Evolutionary conservation across 306 rosid species (phyloP), one percentile per base, ranked within the genome.

Genomic region (Elaeagnus macrophylla): DNA sequence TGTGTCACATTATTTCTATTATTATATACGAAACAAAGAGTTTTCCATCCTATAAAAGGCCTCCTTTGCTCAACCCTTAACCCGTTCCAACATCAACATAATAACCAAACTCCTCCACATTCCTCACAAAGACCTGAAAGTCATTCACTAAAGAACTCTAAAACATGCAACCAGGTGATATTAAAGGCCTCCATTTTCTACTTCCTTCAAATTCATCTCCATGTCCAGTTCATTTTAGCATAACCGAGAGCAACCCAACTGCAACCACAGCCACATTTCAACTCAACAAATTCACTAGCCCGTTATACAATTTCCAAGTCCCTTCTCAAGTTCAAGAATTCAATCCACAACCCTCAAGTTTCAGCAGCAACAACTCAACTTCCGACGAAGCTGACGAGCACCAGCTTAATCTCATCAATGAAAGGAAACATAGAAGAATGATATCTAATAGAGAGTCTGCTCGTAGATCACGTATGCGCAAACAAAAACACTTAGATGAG

Each of bases 381-480:
- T 86, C 95, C 39, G 93, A 86, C 39, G 96, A 87, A 56, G 94
- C 95, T 1, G 96, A 91, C 5, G 96, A 84, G 53, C 93, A 80
- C 6, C 82, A 89, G 12, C 69, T 60, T 6, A 57, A 80, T 13
- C 86, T 85, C 60, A 82, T 77, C 71, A 77, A 71, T 7, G 99
- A 91, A 74, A 79, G 99, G 64, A 91, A 83, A 42, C 93, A 84
- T 32, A 64, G 99, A 37, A 67, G 99, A 71, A 91, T 84, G 96
- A 82, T 91, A 75, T 91, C 99, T 0, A 91, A 91, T 62, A 57
- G 99, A n/a, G 99, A 91, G 37, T 91, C 99, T 0, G 99, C 99
- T 0, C 85, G 99, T 1, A 51, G 99, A 11, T 91, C 99, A 0
- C 81, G 99, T 3, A 85, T 85, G 88, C 79, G 99, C 49, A 91